Evolutionary conservation across 2,329 filamentous ascomycete genomes (phyloP), one percentile per base, ranked within the genome.

Genomic region (Magnaporthiopsis rhizophila): DNA sequence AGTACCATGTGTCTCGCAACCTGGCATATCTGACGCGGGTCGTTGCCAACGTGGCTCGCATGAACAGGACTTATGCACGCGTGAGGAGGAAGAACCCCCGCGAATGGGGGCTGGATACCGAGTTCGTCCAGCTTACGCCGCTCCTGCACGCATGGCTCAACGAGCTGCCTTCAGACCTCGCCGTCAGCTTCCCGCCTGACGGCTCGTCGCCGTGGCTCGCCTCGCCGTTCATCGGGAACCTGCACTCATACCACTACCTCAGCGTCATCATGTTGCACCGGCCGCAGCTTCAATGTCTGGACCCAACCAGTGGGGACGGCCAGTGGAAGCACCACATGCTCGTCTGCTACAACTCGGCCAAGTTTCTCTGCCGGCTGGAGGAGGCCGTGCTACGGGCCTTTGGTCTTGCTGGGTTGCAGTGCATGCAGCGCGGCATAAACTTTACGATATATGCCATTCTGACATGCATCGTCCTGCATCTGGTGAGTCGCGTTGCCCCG

Each of bases 381-480:
- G 94, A 98, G 76, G 89, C 89, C 2, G 86, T 96, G 50, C 72
- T 96, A 65, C 83, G 89, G 64, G 84, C 85, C 0, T 96, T 88
- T 74, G 91, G 92, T 3, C 79, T 97, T 66, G 85, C 85, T 21
- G 94, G 93, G 0, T 80, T 98, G 21, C 83, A 95, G 69, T 96
- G 89, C 77, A 97, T 97, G 94, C 89, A 94, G 71, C 85, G 94
- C 69, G 94, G 94, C 56, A 92, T 96, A 73, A 97, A 93, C 75
- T 98, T 97, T 72, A 92, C 91, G 7, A 92, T 98, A n/a, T 98
- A 98, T 72, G 87, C 89, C 64, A 87, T 97, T 32, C 79, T 98
- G 59, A 95, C 92, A 0, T 97, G 93, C 78, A 93, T 94, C 30
- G 93, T 97, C 76, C 83, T 98, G 64, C 93, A 98, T 75, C 77